Evolutionary conservation across 306 rosid genomes (phyloP), one percentile per base, ranked within the genome.

Genomic region (Castanospermum australe): DNA sequence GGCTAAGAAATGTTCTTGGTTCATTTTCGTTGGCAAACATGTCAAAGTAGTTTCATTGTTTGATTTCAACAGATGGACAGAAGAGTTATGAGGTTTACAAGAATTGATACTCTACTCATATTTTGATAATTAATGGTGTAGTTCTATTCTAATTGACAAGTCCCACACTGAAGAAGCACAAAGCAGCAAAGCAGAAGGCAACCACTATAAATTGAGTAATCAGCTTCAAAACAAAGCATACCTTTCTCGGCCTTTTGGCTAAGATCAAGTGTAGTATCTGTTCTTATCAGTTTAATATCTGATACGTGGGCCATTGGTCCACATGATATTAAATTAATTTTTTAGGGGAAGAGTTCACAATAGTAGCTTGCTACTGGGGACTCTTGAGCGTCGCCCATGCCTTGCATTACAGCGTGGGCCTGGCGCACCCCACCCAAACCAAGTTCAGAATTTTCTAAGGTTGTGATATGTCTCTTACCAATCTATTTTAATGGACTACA

Each of bases 221-320:
- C 7, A 13, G 1, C 20, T 10, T 3, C 47, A 0, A 2, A 5
- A 6, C 4, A 35, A 18, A 33, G 3, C 64, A 51, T 33, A 51
- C 63, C 63, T 71, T 71, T 51, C 76, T 71, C 7, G 47, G 12
- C 12, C 17, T 50, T 17, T 50, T 70, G 63, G 76, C 76, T 71
- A 71, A 47, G 15, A 68, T 68, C 25, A 45, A 68, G 42, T 25
- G 8, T 47, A 69, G 10, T 63, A 63, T 35, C 24, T 35, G 69
- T 63, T 63, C 28, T 41, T 66, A 18, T 48, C 5, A 33, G 45
- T 62, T 62, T 61, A n/a, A 61, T 63, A 38, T 36, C 17, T 64
- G 48, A 63, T 63, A 63, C 13, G 69, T 71, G 3, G 21, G 7
- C 18, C 14, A 55, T 10, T 38, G n/a, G 10, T 11, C 9, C 64